These are phyloP conservation scores for Diaporthe helianthi DNA, from an alignment of 2,329 filamentous ascomycete genomes.

Conservation along the genomic window DNA sequence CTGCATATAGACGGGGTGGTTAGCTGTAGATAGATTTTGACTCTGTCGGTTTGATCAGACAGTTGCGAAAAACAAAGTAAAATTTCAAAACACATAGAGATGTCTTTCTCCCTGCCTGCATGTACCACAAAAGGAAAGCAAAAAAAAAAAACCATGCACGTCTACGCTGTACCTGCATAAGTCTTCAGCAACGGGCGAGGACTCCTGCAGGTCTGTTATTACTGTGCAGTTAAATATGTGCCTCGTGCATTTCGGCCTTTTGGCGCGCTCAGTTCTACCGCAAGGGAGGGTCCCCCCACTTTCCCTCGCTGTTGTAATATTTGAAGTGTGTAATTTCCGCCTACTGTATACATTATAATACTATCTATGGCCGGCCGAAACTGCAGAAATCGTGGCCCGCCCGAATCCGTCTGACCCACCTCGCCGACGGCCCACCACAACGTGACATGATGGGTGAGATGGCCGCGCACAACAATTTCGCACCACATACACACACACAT, in stretches of 20 bases:
- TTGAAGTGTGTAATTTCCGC: no score
- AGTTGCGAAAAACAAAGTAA: slow-evolving; percentile 28
- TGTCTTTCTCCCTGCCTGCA: slow-evolving; percentile 2
- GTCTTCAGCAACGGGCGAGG: slow-evolving; percentile 1
- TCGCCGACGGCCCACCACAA: slow-evolving; percentile 3
- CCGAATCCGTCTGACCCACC: neutral
- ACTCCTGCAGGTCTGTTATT: neutral
- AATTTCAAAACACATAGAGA: slow-evolving; percentile 7
- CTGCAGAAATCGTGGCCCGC: neutral
- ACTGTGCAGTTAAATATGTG: neutral
- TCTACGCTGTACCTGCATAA: slow-evolving; percentile 25
- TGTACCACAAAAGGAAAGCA: neutral
- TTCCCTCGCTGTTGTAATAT: neutral
- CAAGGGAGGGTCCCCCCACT: neutral
- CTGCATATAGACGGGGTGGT: slow-evolving; percentile 24
- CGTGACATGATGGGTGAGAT: neutral
- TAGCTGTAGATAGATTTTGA: slow-evolving; percentile 23
- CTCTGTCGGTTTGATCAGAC: slow-evolving; percentile 22
- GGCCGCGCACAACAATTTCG: neutral
- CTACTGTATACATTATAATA: no score
- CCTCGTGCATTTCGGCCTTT: slow-evolving; percentile 27
- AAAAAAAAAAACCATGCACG: neutral
- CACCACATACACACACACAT: neutral
- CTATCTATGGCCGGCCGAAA: neutral
- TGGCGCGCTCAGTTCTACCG: slow-evolving; percentile 1